phyloP scores from a whole-genome alignment of 2,329 filamentous ascomycete species.

The Cadophora luteo-olivacea region DNA sequence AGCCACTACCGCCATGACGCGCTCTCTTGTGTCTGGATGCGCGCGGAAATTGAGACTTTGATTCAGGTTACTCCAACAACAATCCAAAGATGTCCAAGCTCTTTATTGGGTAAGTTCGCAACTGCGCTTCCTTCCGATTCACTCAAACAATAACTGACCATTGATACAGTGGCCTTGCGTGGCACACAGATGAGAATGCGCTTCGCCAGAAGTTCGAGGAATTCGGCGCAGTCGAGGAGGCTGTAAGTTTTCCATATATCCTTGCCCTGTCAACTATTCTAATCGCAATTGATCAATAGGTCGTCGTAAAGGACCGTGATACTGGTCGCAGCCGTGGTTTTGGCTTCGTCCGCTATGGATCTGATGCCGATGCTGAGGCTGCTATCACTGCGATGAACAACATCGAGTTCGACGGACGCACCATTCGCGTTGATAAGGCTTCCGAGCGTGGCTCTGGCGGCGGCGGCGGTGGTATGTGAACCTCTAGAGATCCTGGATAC shows the following conservation, averaged over 20 bases:
- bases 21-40: slow-evolving; percentile 44
- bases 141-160: slow-evolving; percentile 27
- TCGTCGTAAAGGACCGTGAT: slow-evolving; percentile 97
- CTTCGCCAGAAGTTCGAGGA: slow-evolving; percentile 91
- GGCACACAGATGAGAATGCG: slow-evolving; percentile 93
- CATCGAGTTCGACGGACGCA: slow-evolving; percentile 93
- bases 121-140: slow-evolving; percentile 21
- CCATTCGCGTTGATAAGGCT: slow-evolving; percentile 94
- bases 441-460: slow-evolving; percentile 71
- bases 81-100: slow-evolving; percentile 80
- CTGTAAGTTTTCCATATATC: slow-evolving; percentile 66
- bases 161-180: slow-evolving; percentile 82
- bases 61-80: slow-evolving; percentile 42
- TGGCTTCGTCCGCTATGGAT: slow-evolving; percentile 90
- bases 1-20: slow-evolving; percentile 42
- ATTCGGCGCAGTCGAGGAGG: slow-evolving; percentile 91
- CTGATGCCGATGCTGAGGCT: slow-evolving; percentile 76
- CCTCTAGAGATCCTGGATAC: slow-evolving; percentile 3
- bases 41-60: slow-evolving; percentile 49
- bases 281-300: slow-evolving; percentile 58
- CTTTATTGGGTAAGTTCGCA: slow-evolving; percentile 81
- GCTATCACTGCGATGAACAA: slow-evolving; percentile 86
- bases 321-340: slow-evolving; percentile 97
- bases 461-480: slow-evolving; percentile 39
- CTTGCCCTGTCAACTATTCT: slow-evolving; percentile 21